phyloP scores from a whole-genome alignment of 768 basidiomycete species.

The Panus rudis region DNA sequence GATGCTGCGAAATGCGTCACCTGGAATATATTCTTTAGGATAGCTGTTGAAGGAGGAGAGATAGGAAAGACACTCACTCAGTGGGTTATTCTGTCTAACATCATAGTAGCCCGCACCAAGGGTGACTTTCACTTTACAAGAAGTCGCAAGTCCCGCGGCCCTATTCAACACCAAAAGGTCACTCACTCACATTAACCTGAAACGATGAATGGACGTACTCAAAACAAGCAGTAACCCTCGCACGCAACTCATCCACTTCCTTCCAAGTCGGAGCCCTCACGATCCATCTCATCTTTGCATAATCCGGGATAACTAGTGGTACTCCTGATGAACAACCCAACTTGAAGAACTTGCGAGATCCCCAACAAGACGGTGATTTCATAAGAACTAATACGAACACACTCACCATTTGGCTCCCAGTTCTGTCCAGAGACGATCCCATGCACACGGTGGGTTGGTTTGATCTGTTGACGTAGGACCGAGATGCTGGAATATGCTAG shows the following conservation, averaged over 20 bases:
- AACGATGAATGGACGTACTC: constrained; percentile 37
- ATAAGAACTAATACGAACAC: background rate
- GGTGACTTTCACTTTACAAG: constrained; percentile 24
- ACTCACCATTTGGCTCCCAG: constrained; percentile 63
- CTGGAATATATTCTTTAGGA: constrained; percentile 25
- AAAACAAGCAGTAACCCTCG: constrained; percentile 65
- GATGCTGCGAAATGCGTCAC: constrained; percentile 44
- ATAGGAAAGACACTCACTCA: constrained; percentile 16
- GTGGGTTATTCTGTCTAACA: constrained; percentile 25
- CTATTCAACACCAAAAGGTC: constrained; percentile 28
- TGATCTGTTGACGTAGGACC: constrained; percentile 79
- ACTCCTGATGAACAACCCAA: background rate
- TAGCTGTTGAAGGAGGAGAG: background rate
- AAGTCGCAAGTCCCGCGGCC: constrained; percentile 55
- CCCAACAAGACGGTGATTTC: background rate
- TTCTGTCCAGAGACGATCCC: constrained; percentile 67
- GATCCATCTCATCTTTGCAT: constrained; percentile 67
- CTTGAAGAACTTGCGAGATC: background rate
- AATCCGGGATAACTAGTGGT: constrained; percentile 77
- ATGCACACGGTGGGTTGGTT: constrained; percentile 74
- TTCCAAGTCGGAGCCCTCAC: constrained; percentile 59
- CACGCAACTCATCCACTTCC: constrained; percentile 46
- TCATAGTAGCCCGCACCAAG: constrained; percentile 24
- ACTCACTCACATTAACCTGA: background rate
- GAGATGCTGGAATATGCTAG: constrained; percentile 75